Conservation (phyloP, 2,329 filamentous ascomycete genomes). For the Simplicillium sp. region DNA sequence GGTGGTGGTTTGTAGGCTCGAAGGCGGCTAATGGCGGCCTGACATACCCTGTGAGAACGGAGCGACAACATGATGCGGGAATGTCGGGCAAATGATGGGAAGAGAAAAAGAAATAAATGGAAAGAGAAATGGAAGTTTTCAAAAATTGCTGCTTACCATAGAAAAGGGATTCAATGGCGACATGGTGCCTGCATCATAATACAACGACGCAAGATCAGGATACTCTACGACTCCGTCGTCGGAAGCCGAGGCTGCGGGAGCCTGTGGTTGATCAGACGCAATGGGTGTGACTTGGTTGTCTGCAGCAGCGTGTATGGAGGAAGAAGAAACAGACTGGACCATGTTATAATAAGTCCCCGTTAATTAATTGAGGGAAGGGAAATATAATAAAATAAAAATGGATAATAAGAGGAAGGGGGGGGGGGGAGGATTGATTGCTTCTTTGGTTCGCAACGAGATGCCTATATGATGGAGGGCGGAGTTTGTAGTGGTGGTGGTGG, state of each 20-base stretch:
- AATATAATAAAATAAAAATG: no score
- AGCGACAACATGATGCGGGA: constrained; percentile 3
- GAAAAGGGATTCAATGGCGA: constrained; percentile 44
- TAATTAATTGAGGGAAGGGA: no score
- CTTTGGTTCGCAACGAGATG: no score
- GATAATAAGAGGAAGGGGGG: no score
- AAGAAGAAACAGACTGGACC: no score
- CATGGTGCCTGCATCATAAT: constrained; percentile 51
- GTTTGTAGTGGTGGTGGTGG: no score
- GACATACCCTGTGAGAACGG: constrained; percentile 10
- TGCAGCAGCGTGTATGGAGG: constrained; percentile 3
- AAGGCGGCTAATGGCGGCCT: constrained; percentile 52
- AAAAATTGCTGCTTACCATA: constrained; percentile 33
- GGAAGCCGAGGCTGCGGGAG: no score
- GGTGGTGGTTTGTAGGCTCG: constrained; percentile 51
- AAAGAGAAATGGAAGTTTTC: neutral
- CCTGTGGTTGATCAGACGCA: neutral
- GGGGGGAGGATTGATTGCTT: no score
- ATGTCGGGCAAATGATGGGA: constrained; percentile 1
- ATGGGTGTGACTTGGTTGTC: neutral
- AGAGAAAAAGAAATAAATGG: neutral
- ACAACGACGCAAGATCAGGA: constrained; percentile 32
- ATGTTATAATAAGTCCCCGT: no score
- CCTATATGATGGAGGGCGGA: no score
- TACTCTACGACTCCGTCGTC: constrained; percentile 6